These are phyloP conservation scores for Diospyros kaki DNA, from an alignment of 148 eudicot genomes.

Conservation along the genomic window DNA sequence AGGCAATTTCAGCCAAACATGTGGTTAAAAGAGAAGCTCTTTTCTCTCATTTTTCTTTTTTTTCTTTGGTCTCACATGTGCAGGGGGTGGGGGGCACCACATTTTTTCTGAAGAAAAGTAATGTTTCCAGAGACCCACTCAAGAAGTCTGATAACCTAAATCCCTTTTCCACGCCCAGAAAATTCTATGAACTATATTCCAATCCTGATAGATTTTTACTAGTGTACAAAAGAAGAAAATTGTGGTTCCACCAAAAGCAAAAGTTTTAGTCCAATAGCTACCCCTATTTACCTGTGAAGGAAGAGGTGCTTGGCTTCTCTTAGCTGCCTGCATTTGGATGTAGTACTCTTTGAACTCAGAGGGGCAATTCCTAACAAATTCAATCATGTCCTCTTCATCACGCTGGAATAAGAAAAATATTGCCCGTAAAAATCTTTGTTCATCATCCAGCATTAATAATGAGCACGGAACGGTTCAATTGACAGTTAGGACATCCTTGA, in stretches of 20 bases:
- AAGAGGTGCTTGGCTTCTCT: constrained; percentile 89
- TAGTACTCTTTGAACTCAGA: constrained; percentile 90
- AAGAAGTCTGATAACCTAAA: no score
- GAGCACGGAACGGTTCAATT: not conserved
- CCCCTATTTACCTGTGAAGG: constrained; percentile 69
- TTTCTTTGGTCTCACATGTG: no score
- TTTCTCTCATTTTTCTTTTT: no score
- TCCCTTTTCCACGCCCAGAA: not conserved
- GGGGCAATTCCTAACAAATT: constrained; percentile 65
- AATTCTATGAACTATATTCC: not conserved
- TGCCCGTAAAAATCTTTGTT: not conserved
- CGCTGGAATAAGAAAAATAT: constrained; percentile 47
- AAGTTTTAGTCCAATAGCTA: not conserved
- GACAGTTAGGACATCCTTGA: not conserved
- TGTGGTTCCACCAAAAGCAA: not conserved
- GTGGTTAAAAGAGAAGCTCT: no score
- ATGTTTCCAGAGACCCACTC: no score
- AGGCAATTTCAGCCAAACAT: not conserved
- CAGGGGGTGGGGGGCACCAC: not conserved
- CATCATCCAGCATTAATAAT: not conserved
- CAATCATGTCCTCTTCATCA: constrained; percentile 91
- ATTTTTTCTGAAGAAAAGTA: not conserved
- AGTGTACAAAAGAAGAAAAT: not conserved
- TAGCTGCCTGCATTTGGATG: constrained; percentile 94
- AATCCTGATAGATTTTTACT: not conserved